Base-by-base conservation (phyloP, 192 early-diverging fungal species). In the Coemansia sp. region DNA sequence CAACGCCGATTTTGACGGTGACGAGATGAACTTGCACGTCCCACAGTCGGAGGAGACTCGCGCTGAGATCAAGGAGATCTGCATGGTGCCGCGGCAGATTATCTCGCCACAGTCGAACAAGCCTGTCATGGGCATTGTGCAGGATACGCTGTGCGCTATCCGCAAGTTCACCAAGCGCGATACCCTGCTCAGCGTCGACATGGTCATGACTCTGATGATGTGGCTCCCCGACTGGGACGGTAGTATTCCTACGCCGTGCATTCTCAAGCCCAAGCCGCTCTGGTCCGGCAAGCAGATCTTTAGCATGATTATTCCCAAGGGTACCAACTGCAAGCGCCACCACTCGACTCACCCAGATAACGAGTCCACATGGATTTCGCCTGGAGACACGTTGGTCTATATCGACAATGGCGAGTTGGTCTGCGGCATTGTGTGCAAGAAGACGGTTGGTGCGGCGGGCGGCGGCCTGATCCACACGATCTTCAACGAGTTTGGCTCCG, bases 21-120 rank as follows among this genome's bases (percentile, higher is more conserved):
- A 99, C 74, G 97, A 99, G 80, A 99, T 99, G 97, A 99, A 99
- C 82, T 78, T 99, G 86, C 97, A 99, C 76, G 95, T 97, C 16
- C 97, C 97, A 16, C 96, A 98, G 80, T 95, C 96, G 10, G 90
- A 96, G 50, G 94, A 98, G 84, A 95, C 95, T 11, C 90, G 92
- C 38, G 96, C 97, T 16, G 97, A 99, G 80, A 88, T 99, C 56
- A 86, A 87, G 65, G 93, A 98, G 84, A 89, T 99, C 60, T 98
- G 96, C 83, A 96, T 97, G 94, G 97, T 99, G 7, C 96, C 97
- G 5, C 91, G 90, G 71, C 95, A 98, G 83, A 95, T 99, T 74
- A 89, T 99, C 4, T 94, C 95, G 32, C 96, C 98, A 3, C 95
- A 99, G 82, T 93, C 93, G 40, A 97, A 98, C 84, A 93, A 93